Evolutionary conservation across 139 green algal genomes (phyloP), one percentile per base, ranked within the genome.

Genomic region (Pleodorina starrii): DNA sequence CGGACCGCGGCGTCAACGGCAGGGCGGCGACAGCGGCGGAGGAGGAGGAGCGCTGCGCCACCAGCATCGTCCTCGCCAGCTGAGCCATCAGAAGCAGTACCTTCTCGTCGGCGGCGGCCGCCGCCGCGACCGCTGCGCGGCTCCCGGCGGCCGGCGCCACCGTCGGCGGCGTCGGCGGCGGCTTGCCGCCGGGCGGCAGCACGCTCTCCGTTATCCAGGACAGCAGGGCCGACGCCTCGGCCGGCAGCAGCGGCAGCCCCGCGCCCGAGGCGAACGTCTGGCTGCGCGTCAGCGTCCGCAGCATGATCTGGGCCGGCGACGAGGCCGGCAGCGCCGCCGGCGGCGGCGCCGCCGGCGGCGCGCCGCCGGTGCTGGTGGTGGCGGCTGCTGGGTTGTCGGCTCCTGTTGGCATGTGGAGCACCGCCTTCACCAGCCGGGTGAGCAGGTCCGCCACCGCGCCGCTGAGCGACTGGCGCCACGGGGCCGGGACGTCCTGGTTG

Each of bases 31-130:
- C n/a, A n/a, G n/a, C n/a, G n/a, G n/a, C n/a, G n/a, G n/a, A n/a
- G n/a, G n/a, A n/a, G n/a, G n/a, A n/a, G 19, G 77, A 21, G 19
- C 72, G 75, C n/a, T 21, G 40, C 42, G 40, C 29, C 50, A n/a
- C 29, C 50, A 89, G 71, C 79, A 86, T 88, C 3, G 75, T 85
- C 1, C 78, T 25, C 5, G 60, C 82, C n/a, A 89, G 57, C 35
- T 46, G 43, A 10, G 89, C 59, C 73, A 81, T 50, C 57, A 91
- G 82, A 35, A 89, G 71, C 44, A 91, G 57, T 40, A 81, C 0
- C 60, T 86, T 86, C 23, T 84, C 74, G 57, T 91, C 89, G 4
- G 12, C 46, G 1, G 74, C 59, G 4, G 78, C 63, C 6, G 84
- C 48, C 14, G 50, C 68, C 6, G 21, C 81, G 5, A 77, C 19